Evolutionary conservation across 495 filamentous ascomycete genomes (phyloP), one percentile per base, ranked within the genome.

Genomic region (Geoglossum glabrum): DNA sequence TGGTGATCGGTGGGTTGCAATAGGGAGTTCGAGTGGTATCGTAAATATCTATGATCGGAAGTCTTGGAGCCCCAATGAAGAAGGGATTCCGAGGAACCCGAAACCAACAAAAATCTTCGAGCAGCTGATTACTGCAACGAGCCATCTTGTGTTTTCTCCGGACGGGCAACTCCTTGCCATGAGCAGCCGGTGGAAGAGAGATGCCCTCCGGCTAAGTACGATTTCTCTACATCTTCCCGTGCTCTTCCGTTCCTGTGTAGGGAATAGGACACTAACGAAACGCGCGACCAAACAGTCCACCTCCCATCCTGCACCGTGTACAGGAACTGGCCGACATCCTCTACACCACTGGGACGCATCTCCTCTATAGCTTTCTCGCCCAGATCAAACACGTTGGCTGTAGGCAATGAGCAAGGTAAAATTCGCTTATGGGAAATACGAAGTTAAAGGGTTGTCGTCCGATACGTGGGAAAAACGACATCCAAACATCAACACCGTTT

Each of bases 301-400:
- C 71, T 98, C 62, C 90, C 90, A 1, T 85, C 78, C 59, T 94
- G 87, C 66, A 93, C 88, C 1, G 88, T 96, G 17, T 98, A 92
- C 74, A 80, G 79, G 64, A 97, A 98, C 69, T 98, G 92, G 92
- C 92, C 92, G 23, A 98, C 92, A 43, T 77, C 78, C 40, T 79
- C 82, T 67, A 98, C 92, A 57, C 90, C 93, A 10, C 65, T 98
- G 59, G 93, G 93, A 0, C 76, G 87, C 33, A 81, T 97, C 55
- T 86, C 84, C 3, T 76, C 81, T 1, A 80, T 95, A 49, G 84
- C 86, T 21, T 88, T 90, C 63, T 79, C 76, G n/a, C 78, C 78
- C 7, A 75, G 72, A 40, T 83, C 79, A 31, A 78, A 85, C 63
- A 72, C 89, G 62, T 64, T 96, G 57, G 86, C 85, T 6, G 83